Conservation (phyloP, 2,329 filamentous ascomycete genomes). For the Monosporascus sp. region DNA sequence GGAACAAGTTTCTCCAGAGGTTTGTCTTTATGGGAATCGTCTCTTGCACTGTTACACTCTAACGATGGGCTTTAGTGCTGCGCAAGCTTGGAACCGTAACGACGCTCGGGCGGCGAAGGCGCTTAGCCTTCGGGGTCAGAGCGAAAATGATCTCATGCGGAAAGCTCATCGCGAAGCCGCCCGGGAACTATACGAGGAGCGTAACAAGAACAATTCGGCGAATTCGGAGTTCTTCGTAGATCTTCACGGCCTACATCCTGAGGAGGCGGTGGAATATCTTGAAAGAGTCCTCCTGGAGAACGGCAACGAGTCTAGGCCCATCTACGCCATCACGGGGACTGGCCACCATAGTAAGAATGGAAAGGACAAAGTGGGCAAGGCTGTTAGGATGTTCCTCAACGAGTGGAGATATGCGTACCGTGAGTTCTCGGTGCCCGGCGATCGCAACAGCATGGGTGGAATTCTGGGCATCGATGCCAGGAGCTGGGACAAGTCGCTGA, state of each 20-base stretch:
- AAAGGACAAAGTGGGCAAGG: conserved; percentile 97
- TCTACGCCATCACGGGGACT: conserved; percentile 95
- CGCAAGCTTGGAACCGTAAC: conserved; percentile 97
- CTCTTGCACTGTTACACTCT: conserved; percentile 1
- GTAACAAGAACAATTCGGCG: conserved; percentile 63
- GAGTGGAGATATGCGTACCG: conserved; percentile 95
- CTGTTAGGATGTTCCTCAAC: conserved; percentile 82
- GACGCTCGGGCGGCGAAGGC: conserved; percentile 95
- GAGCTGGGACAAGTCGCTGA: conserved; percentile 59
- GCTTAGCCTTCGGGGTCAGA: conserved; percentile 86
- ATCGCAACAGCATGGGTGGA: conserved; percentile 76
- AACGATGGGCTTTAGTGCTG: conserved; percentile 55
- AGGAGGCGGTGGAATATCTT: conserved; percentile 93
- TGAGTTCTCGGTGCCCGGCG: conserved; percentile 94
- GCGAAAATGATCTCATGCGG: conserved; percentile 94
- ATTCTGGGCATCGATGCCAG: conserved; percentile 63
- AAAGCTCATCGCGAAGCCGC: conserved; percentile 95
- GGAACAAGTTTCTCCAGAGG: conserved; percentile 97
- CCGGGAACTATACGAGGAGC: conserved; percentile 84
- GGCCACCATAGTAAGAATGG: conserved; percentile 98
- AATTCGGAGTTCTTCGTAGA: conserved; percentile 84
- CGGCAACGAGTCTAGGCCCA: conserved; percentile 61
- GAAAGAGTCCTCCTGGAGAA: conserved; percentile 85
- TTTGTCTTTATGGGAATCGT: conserved; percentile 31
- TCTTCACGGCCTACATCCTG: conserved; percentile 94